Evolutionary conservation across 1,284 basidiomycete genomes (phyloP).

Genomic region (Porogramme epimiltina): DNA sequence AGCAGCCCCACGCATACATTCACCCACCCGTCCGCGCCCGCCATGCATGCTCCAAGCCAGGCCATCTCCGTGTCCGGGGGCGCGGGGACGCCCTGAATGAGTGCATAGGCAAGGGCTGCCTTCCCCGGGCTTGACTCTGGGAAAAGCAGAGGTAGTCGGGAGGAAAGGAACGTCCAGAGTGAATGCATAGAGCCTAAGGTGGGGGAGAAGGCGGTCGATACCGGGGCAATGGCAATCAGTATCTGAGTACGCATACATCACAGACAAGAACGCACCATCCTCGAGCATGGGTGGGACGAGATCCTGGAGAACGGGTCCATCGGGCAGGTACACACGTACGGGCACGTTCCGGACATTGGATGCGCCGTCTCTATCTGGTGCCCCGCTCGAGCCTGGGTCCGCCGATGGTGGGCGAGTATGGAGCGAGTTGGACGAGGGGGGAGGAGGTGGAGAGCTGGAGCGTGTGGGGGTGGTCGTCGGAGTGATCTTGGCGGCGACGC

Average conservation of each 20-base stretch:
- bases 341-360: slow-evolving; percentile 88
- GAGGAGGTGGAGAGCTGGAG: slow-evolving; percentile 53
- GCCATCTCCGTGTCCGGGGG: slow-evolving; percentile 90
- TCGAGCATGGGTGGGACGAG: slow-evolving; percentile 78
- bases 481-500: slow-evolving; percentile 86
- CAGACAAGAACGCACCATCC: slow-evolving; percentile 48
- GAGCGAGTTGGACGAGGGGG: slow-evolving; percentile 51
- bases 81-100: slow-evolving; percentile 87
- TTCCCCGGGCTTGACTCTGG: slow-evolving; percentile 38
- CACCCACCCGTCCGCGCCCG: slow-evolving; percentile 94
- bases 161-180: slow-evolving; percentile 59
- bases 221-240: too few species aligned
- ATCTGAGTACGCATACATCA: background rate
- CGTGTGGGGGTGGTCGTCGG: slow-evolving; percentile 62
- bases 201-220: background rate
- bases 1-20: slow-evolving; percentile 74
- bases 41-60: slow-evolving; percentile 89
- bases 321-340: slow-evolving; percentile 87
- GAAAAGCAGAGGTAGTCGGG: slow-evolving; percentile 69
- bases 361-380: slow-evolving; percentile 69
- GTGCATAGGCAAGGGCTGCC: slow-evolving; percentile 59
- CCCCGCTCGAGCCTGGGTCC: slow-evolving; percentile 50
- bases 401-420: slow-evolving; percentile 70
- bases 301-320: slow-evolving; percentile 90
- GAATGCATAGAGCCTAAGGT: slow-evolving; percentile 58